Base-by-base conservation (phyloP, 305 asterid species). In the Rubia peregrina region DNA sequence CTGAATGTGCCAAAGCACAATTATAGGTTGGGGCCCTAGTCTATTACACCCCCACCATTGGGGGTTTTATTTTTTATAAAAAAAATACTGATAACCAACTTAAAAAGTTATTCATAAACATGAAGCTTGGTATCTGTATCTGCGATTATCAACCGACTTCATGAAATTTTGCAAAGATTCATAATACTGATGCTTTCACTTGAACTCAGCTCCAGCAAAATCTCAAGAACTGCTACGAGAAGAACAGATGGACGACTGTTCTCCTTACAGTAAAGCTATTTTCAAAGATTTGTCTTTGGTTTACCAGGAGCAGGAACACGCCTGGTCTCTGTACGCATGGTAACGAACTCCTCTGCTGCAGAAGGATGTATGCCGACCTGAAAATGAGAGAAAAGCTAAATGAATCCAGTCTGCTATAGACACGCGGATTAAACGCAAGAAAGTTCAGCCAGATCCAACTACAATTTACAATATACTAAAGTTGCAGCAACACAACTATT, bases 301-400 rank as follows among this genome's bases (percentile, higher is more conserved):
- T 94, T 94, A 70, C 72, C 79, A 53, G 89, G 74, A 71, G 86
- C 80, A 30, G 89, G 11, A 64, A 94, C 75, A 11, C 79, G 85
- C 88, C 95, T 89, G 7, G 85, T 80, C 76, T 74, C 86, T 8
- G 98, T 75, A 64, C 98, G 83, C 99, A 91, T 91, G 0, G 98
- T 91, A 78, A 94, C 99, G 19, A 94, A 94, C 70, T 94, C 99
- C 79, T 94, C 99, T 1, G 98, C 98, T 73, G 99, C 88, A 65
- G 99, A 94, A 68, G 99, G 99, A 79, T 94, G 99, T 73, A 94
- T 94, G 7, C 99, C 98, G 17, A 91, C 89, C 99, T 94, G 82
- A 10, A 26, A 40, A 40, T 13, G 22, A 43, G 33, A 46, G 64
- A 40, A 66, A 67, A 49, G 48, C 55, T 5, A 1, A 55, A 13